These are phyloP conservation scores for Hirschfeldia incana DNA, from an alignment of 345 rosid genomes.

Conservation along the genomic window DNA sequence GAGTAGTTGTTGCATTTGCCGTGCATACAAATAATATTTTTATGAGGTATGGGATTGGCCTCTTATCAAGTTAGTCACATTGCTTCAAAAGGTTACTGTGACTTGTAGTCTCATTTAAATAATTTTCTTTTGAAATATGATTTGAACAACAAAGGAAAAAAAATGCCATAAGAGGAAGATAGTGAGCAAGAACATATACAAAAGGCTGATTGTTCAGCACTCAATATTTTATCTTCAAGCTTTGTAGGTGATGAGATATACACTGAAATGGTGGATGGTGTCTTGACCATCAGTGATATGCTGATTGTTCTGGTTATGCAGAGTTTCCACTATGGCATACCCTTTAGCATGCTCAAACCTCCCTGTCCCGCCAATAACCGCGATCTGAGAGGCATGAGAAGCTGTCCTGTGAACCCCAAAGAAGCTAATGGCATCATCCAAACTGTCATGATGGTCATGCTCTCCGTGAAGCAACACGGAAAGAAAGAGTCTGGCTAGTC, in stretches of 20 bases:
- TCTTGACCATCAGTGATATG: slow-evolving; percentile 85
- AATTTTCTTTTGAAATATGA: background rate
- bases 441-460: slow-evolving; percentile 43
- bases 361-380: slow-evolving; percentile 81
- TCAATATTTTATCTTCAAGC: slow-evolving; percentile 17
- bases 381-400: slow-evolving; percentile 63
- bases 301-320: slow-evolving; percentile 62
- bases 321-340: slow-evolving; percentile 67
- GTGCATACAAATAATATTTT: slow-evolving; percentile 26
- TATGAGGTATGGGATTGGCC: slow-evolving; percentile 34
- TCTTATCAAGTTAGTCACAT: slow-evolving; percentile 26
- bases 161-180: slow-evolving; percentile 4
- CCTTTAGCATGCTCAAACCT: slow-evolving; percentile 75
- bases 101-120: slow-evolving; percentile 28
- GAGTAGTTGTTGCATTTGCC: slow-evolving; percentile 21
- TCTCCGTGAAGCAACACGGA: slow-evolving; percentile 57
- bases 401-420: slow-evolving; percentile 88
- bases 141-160: slow-evolving; percentile 14
- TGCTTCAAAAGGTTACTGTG: slow-evolving; percentile 24
- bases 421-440: slow-evolving; percentile 67
- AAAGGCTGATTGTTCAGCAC: slow-evolving; percentile 25
- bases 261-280: slow-evolving; percentile 63
- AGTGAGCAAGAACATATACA: slow-evolving; percentile 33
- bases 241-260: slow-evolving; percentile 59
- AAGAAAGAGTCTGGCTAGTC: slow-evolving; percentile 78